Evolutionary conservation across 2,329 filamentous ascomycete genomes (phyloP).

Genomic region (Chrysoporthe puriensis): DNA sequence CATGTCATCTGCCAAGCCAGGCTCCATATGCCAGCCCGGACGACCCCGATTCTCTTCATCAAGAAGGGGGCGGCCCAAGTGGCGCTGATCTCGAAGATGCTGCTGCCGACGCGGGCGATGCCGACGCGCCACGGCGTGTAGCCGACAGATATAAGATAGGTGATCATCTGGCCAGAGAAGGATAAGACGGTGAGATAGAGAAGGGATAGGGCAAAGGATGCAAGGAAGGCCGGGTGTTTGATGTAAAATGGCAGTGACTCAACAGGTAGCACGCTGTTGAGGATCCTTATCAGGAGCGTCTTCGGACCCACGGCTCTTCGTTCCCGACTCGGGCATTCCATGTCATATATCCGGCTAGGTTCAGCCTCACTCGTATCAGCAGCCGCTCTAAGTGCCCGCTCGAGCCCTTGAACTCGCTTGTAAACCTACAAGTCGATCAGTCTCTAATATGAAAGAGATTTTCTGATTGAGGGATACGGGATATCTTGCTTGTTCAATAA

Average conservation of each 20-base stretch:
- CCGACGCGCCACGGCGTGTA: conserved; percentile 57
- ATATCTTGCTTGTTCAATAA: conserved; percentile 47
- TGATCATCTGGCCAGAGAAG: conserved; percentile 66
- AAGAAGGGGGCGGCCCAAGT: conserved; percentile 63
- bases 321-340: too few relatives aligned
- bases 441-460: neutral
- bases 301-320: conserved; percentile 4
- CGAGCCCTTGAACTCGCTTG: conserved; percentile 31
- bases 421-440: conserved; percentile 31
- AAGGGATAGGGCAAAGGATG: conserved; percentile 62
- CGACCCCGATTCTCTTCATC: conserved; percentile 57
- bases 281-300: neutral
- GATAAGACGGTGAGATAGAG: conserved; percentile 66
- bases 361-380: neutral
- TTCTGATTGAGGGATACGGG: neutral
- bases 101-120: conserved; percentile 54
- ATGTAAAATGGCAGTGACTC: conserved; percentile 49
- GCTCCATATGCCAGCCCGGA: conserved; percentile 73
- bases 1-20: conserved; percentile 68
- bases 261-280: conserved; percentile 32
- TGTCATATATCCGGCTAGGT: neutral
- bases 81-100: conserved; percentile 60
- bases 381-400: conserved; percentile 2
- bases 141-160: conserved; percentile 61
- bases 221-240: conserved; percentile 58